These are phyloP conservation scores for Comarum palustre DNA, from an alignment of 306 rosid species.

Conservation along the genomic window DNA sequence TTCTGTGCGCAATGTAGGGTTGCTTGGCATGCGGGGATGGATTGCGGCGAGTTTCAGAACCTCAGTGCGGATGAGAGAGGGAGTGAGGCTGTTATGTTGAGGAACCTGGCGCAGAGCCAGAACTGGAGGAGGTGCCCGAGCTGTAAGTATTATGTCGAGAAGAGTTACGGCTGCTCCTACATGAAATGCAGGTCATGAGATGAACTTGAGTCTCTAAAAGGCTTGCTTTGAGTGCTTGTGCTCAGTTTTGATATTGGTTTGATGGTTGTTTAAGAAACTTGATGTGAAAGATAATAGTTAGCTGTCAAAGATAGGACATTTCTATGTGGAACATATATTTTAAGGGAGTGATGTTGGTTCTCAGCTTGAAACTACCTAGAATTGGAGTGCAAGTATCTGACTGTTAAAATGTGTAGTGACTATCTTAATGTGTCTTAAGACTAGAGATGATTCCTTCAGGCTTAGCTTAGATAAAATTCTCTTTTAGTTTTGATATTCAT, in stretches of 20 bases:
- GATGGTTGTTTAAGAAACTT: too few species aligned
- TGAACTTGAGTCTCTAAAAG: too few species aligned
- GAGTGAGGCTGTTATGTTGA: slow-evolving; percentile 25
- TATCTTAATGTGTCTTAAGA: neutral
- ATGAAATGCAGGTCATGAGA: slow-evolving; percentile 46
- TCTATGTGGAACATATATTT: too few species aligned
- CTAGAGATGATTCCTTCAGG: neutral
- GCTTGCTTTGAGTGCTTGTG: neutral
- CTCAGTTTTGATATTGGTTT: neutral
- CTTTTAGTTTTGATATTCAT: neutral
- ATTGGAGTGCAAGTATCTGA: neutral
- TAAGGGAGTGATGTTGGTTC: neutral
- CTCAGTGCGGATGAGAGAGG: slow-evolving; percentile 30
- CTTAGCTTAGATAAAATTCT: neutral
- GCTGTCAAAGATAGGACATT: too few species aligned
- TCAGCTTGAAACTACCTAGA: neutral
- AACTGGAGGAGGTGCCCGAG: slow-evolving; percentile 59
- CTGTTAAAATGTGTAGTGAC: neutral
- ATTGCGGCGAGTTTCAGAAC: slow-evolving; percentile 33
- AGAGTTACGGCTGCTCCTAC: slow-evolving; percentile 36
- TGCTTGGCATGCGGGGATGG: slow-evolving; percentile 49
- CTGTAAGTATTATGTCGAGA: slow-evolving; percentile 45
- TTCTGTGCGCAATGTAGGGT: slow-evolving; percentile 53
- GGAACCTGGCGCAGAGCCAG: slow-evolving; percentile 31
- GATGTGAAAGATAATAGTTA: too few species aligned